phyloP scores from a whole-genome alignment of 139 green algal genomes.

The Haematococcus sp. region DNA sequence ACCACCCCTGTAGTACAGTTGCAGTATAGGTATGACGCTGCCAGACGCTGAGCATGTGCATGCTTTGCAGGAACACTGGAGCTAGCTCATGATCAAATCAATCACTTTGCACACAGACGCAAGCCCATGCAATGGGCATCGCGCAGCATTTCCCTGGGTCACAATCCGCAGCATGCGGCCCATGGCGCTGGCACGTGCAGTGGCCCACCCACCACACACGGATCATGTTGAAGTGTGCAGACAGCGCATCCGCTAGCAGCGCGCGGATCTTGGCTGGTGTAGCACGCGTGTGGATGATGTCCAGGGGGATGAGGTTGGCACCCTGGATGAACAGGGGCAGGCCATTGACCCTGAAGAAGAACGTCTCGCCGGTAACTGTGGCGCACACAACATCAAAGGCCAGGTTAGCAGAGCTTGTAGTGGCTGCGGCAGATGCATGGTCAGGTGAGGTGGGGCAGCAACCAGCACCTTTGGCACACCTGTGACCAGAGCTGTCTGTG shows the following conservation, averaged over 20 bases:
- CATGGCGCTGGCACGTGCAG: too few species aligned
- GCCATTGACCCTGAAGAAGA: slow-evolving; percentile 75
- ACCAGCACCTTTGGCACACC: background rate
- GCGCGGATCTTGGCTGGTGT: slow-evolving; percentile 8
- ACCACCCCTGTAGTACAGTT: slow-evolving; percentile 38
- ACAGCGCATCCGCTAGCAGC: slow-evolving; percentile 46
- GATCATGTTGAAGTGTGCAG: slow-evolving; percentile 79
- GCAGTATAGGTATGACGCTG: background rate
- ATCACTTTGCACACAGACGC: background rate
- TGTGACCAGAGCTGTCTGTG: background rate
- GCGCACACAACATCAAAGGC: background rate
- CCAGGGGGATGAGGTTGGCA: slow-evolving; percentile 71
- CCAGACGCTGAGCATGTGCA: too few species aligned
- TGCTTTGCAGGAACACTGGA: too few species aligned
- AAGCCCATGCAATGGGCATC: too few species aligned
- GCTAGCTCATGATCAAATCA: background rate
- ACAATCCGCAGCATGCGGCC: too few species aligned
- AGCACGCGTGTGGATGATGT: slow-evolving; percentile 43
- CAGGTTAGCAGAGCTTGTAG: background rate
- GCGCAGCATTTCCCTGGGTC: too few species aligned
- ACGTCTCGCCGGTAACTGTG: slow-evolving; percentile 46
- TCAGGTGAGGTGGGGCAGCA: background rate
- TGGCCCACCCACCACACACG: slow-evolving; percentile 58
- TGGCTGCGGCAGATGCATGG: background rate
- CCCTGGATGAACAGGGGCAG: slow-evolving; percentile 59